Evolutionary conservation across 1,284 basidiomycete species (phyloP), one percentile per base, ranked within the genome.

Genomic region (Flammula alnicola): DNA sequence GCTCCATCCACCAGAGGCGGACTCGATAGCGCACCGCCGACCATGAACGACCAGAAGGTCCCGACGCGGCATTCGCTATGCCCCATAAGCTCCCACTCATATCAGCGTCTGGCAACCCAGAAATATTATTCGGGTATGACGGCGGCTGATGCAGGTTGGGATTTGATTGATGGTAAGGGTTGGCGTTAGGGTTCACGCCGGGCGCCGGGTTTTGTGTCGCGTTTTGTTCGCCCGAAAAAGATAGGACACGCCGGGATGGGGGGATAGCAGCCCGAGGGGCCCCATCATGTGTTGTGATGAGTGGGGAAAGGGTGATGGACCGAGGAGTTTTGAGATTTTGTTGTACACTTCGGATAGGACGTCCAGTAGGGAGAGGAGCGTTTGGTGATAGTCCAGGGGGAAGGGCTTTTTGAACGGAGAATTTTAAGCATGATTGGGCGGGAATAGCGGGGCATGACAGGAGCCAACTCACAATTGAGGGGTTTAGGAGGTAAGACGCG

Each of bases 261-360:
- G 88, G 4, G 84, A 78, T 19, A 90, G 75, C 7, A 83, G 68
- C 4, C 87, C 87, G 10, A 90, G 72, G 8, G 88, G 84, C 0
- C 88, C 88, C 77, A 85, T 84, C 83, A 88, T 88, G 55, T 86
- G 79, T 54, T 85, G 79, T 11, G 81, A 75, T 12, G 78, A 73
- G 55, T 79, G 77, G 3, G 85, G 76, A 61, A 90, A 84, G 0
- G 84, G 81, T 2, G 88, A 88, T 2, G 88, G 88, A 1, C 88
- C 88, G 16, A 94, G 80, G 38, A 91, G 79, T 63, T 84, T 84
- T 4, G 82, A 80, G 37, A 94, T 86, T 67, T 91, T 92, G 67
- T 88, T 85, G 74, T 94, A 94, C 19, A 91, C 82, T 64, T 93
- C 90, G 10, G 89, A 89, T 31, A 94, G 79, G 36, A 94, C 86